Evolutionary conservation across 805 yeast species (phyloP), one percentile per base, ranked within the genome.

Genomic region (Myxozyma geophila): DNA sequence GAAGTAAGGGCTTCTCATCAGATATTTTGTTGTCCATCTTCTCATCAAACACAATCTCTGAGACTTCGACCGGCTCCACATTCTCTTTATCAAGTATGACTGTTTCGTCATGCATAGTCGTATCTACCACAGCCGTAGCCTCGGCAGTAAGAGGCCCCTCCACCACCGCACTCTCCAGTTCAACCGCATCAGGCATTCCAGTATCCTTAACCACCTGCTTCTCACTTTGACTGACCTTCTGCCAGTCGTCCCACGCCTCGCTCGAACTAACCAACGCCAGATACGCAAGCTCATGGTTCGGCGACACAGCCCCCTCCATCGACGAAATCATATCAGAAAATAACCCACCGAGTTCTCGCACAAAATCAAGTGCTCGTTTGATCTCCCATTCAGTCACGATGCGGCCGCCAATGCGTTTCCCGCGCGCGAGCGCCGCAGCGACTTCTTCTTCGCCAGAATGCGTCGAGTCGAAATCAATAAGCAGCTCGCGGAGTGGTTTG

Each of bases 351-450:
- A 95, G 79, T 57, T 88, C 89, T 64, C 83, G 84, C 54, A 90
- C 83, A 70, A 95, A 95, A 71, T 90, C 93, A 68, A 86, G 85
- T 0, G 98, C 89, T 66, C 98, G 81, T 67, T 83, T 83, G 3
- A 90, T 85, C 75, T 95, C 98, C 59, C 82, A 80, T n/a, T 76
- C 79, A n/a, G 90, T 88, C 6, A 92, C 93, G 23, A 78, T 80
- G 59, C 98, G 81, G 1, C 97, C 97, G 46, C 98, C 98, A 60
- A 93, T 88, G 72, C 96, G 86, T 71, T 96, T 84, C 23, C 50
- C 51, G 7, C 60, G 41, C 17, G 51, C 54, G 6, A 48, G 58
- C 7, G 63, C 60, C 28, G 76, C 73, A 13, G 53, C 39, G 66
- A 68, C 35, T 70, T 54, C 55, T 10, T 56, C 55, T 4, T 69